Evolutionary conservation across 176 grass and related monocot species (phyloP).

Genomic region (Carex pumila): DNA sequence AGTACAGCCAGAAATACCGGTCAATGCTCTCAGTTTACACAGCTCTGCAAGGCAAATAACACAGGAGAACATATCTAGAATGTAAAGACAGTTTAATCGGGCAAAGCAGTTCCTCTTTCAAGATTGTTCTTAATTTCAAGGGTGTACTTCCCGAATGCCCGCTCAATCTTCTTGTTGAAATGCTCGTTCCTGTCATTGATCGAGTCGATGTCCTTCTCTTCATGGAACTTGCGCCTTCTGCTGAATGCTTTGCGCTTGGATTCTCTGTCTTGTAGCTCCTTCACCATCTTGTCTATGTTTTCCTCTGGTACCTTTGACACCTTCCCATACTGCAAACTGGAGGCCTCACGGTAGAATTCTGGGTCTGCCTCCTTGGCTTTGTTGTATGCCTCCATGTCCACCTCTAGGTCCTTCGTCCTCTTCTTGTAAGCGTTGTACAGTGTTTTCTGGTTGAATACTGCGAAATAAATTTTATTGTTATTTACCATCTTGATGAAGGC

Average conservation of each 20-base stretch:
- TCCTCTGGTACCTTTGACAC: conserved; percentile 52
- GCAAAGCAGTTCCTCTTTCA: conserved; percentile 85
- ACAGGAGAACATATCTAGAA: background rate
- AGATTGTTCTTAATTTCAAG: conserved; percentile 99
- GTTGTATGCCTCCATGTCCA: conserved; percentile 87
- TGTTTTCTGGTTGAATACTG: conserved; percentile 97
- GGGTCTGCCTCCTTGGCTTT: conserved; percentile 80
- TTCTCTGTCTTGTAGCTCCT: conserved; percentile 62
- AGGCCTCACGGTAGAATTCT: conserved; percentile 86
- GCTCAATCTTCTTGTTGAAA: conserved; percentile 98
- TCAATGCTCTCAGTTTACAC: background rate
- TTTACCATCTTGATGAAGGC: background rate
- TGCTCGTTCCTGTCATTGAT: conserved; percentile 96
- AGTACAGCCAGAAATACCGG: background rate
- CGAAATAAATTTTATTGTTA: background rate
- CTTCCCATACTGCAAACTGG: conserved; percentile 96
- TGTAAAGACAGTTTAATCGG: conserved; percentile 34
- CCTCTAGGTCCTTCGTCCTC: conserved; percentile 68
- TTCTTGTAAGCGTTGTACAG: conserved; percentile 93
- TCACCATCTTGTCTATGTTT: conserved; percentile 82
- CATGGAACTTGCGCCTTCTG: conserved; percentile 87
- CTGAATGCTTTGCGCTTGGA: conserved; percentile 64
- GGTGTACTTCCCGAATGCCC: conserved; percentile 93
- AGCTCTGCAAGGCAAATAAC: background rate
- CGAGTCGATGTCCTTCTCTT: conserved; percentile 90